Base-by-base conservation (phyloP, 1,284 basidiomycete species). In the Crepidotus sp. region DNA sequence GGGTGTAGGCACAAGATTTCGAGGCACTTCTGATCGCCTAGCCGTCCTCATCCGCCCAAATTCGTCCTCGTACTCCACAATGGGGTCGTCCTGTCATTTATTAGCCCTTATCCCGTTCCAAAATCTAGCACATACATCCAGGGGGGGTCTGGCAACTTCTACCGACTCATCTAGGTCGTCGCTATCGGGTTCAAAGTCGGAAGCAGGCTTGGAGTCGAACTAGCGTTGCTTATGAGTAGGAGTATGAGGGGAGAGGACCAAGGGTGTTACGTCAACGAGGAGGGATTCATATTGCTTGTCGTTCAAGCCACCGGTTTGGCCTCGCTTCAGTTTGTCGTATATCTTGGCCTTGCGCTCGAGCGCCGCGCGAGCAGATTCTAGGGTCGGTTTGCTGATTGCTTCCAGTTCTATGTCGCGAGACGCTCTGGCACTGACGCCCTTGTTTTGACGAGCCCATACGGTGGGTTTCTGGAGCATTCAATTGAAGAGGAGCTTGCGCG, bases 21-120 rank as follows among this genome's bases (percentile, higher is more conserved):
- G 71, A 21, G 91, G 90, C 0, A 93, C 73, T 53, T 91, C 82
- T 11, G 85, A 89, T n/a, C 73, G 69, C 33, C 68, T 73, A 13
- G 74, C 75, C 2, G 71, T 82, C 41, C 87, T 70, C 17, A 77
- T 59, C 14, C 90, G 77, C 14, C 91, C 90, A 57, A 89, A 88
- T 56, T 93, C 90, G 55, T 94, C 90, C 53, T 80, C 74, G 52
- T 87, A 91, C 59, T 93, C 89, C 11, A 93, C 70, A 30, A 89
- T 64, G 7, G 85, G 84, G 56, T 91, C 87, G 46, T 80, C 72
- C 73, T 22, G 32, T 40, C 54, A 17, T 57, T 39, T 19, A 29
- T 33, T 36, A 7, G 21, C 17, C 27, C 2, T 6, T 31, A 40
- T 24, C 1, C 8, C 17, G 10, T 17, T 27, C 31, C 29, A 8